Conservation (phyloP, 371 early-diverging fungal genomes). For the Phascolomyces articulosus region DNA sequence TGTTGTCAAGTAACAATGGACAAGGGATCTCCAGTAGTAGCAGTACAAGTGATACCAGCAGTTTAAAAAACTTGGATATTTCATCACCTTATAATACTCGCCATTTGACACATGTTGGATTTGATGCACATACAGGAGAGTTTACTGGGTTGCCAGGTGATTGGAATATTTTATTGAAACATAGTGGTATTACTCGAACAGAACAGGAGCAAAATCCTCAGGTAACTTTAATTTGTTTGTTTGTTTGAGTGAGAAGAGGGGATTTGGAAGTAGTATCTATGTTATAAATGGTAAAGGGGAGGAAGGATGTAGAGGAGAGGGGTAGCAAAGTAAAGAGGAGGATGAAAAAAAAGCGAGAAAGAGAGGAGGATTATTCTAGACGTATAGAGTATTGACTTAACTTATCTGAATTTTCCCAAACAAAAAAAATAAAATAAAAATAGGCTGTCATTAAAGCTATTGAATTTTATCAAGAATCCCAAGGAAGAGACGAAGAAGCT, state of each 20-base stretch:
- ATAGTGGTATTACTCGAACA: conserved; percentile 93
- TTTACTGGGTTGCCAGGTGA: conserved; percentile 93
- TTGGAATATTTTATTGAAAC: conserved; percentile 88
- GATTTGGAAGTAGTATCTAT: too few species aligned
- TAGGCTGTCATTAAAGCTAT: conserved; percentile 92
- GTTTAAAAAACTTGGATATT: conserved; percentile 58
- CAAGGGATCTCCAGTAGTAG: conserved; percentile 10
- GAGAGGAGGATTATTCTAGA: too few species aligned
- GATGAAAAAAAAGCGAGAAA: too few species aligned
- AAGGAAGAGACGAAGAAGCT: conserved; percentile 63
- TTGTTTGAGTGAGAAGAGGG: too few species aligned
- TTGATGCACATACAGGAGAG: conserved; percentile 87
- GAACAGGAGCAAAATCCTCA: conserved; percentile 95
- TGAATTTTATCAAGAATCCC: conserved; percentile 84
- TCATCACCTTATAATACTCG: conserved; percentile 94
- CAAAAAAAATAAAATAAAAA: not conserved
- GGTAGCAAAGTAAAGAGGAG: too few species aligned
- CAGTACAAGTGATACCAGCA: conserved; percentile 19
- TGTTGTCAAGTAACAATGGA: conserved; percentile 4
- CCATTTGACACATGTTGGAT: conserved; percentile 95
- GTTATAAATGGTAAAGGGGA: too few species aligned
- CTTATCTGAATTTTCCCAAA: too few species aligned
- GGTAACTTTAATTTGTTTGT: too few species aligned
- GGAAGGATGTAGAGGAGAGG: too few species aligned
- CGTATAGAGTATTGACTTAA: too few species aligned